phyloP scores from a whole-genome alignment of 805 yeast species.

The Candida chauliodis region DNA sequence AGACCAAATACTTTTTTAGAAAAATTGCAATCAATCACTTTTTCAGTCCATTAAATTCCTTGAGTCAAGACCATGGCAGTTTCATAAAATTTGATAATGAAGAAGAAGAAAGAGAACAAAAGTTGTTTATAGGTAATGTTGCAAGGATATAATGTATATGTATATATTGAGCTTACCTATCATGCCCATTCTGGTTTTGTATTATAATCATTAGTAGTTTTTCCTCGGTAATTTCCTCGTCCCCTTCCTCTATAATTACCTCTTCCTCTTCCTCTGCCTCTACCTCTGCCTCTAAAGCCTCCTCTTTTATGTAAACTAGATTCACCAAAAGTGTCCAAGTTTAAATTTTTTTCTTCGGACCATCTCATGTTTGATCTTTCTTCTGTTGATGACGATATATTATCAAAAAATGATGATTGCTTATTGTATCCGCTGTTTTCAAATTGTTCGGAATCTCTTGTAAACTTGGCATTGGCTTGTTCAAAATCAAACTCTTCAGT shows the following conservation, averaged over 20 bases:
- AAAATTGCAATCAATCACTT: constrained; percentile 20
- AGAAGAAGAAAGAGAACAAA: constrained; percentile 19
- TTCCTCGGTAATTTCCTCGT: constrained; percentile 11
- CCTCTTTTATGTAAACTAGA: constrained; percentile 46
- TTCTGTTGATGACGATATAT: constrained; percentile 64
- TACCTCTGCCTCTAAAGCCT: constrained; percentile 50
- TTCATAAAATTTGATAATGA: constrained; percentile 18
- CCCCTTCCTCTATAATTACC: constrained; percentile 17
- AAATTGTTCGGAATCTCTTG: constrained; percentile 40
- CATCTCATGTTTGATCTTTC: constrained; percentile 54
- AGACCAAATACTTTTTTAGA: constrained; percentile 14
- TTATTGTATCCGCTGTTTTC: constrained; percentile 56
- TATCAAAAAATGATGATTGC: constrained; percentile 84
- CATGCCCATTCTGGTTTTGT: constrained; percentile 32
- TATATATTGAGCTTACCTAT: background rate
- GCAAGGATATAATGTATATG: constrained; percentile 14
- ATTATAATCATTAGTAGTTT: constrained; percentile 14
- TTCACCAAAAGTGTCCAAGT: constrained; percentile 83
- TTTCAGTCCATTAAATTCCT: constrained; percentile 23
- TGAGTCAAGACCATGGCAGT: constrained; percentile 20
- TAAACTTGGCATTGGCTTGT: constrained; percentile 68
- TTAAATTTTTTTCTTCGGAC: constrained; percentile 68
- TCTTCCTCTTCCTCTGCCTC: constrained; percentile 19
- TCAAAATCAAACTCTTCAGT: constrained; percentile 72
- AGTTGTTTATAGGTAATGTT: constrained; percentile 25